phyloP scores from a whole-genome alignment of 139 green algal species.

The Haematococcus lacustris region DNA sequence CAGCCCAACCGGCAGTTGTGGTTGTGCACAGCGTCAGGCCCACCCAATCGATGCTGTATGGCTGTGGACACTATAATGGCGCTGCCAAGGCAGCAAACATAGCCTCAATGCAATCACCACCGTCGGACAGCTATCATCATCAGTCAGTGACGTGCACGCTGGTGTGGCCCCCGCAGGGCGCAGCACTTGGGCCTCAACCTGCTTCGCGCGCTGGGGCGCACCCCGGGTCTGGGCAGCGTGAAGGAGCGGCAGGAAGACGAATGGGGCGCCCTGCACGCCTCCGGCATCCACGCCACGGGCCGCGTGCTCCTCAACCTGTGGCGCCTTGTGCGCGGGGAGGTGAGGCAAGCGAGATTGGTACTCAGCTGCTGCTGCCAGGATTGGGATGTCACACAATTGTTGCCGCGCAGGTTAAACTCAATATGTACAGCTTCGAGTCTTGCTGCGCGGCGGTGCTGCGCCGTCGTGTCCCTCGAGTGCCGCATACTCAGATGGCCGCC shows the following conservation, averaged over 20 bases:
- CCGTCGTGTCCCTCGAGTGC: slow-evolving; percentile 62
- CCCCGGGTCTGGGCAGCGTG: slow-evolving; percentile 22
- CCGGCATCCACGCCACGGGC: slow-evolving; percentile 56
- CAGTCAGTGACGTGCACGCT: too few species aligned
- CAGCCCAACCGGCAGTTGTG: too few species aligned
- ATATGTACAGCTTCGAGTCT: slow-evolving; percentile 73
- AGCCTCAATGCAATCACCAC: too few species aligned
- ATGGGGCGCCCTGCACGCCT: slow-evolving; percentile 66
- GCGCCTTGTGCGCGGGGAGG: slow-evolving; percentile 63
- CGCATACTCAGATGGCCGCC: slow-evolving; percentile 44
- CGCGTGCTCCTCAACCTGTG: slow-evolving; percentile 95
- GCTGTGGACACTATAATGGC: too few species aligned
- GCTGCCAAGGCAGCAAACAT: too few species aligned
- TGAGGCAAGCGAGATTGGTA: too few species aligned
- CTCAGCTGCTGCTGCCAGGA: neutral
- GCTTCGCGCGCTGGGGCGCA: slow-evolving; percentile 55
- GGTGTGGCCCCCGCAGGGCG: neutral
- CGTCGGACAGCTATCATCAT: too few species aligned
- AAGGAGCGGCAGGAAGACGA: slow-evolving; percentile 55
- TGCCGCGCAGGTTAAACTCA: slow-evolving; percentile 63
- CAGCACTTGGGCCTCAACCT: slow-evolving; percentile 33
- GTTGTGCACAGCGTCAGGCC: too few species aligned
- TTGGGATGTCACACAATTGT: neutral
- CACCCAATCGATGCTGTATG: too few species aligned
- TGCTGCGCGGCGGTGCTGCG: slow-evolving; percentile 77